Evolutionary conservation across 306 rosid species (phyloP).

Genomic region (Gillenia trifoliata): DNA sequence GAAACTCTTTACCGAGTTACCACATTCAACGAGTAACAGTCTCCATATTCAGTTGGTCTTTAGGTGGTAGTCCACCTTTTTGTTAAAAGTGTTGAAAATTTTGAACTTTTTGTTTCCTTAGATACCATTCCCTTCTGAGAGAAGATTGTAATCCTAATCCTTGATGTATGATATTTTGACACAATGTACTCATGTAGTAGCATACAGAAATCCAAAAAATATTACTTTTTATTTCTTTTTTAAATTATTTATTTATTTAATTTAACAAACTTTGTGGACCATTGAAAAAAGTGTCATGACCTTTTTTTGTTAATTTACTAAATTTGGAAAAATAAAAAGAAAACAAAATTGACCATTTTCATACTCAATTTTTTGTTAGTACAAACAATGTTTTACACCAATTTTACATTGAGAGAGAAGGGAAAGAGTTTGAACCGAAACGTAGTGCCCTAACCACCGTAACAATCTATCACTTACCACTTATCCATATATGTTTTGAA

Average conservation of each 20-base stretch:
- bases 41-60: background rate
- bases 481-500: too few species aligned
- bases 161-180: background rate
- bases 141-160: background rate
- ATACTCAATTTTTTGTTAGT: too few species aligned
- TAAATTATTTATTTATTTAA: too few species aligned
- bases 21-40: background rate
- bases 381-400: too few species aligned
- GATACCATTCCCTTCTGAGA: background rate
- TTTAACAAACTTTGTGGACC: background rate
- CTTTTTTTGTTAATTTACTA: background rate
- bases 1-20: background rate
- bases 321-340: background rate
- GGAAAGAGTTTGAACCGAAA: background rate
- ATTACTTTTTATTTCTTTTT: background rate
- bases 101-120: background rate
- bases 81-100: too few species aligned
- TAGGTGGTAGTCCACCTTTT: background rate
- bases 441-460: accelerated
- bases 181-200: background rate
- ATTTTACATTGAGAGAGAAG: too few species aligned
- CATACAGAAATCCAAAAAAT: background rate
- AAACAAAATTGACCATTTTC: background rate
- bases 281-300: background rate
- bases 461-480: too few species aligned